phyloP scores from a whole-genome alignment of 148 eudicot species.

The Beta vulgaris region DNA sequence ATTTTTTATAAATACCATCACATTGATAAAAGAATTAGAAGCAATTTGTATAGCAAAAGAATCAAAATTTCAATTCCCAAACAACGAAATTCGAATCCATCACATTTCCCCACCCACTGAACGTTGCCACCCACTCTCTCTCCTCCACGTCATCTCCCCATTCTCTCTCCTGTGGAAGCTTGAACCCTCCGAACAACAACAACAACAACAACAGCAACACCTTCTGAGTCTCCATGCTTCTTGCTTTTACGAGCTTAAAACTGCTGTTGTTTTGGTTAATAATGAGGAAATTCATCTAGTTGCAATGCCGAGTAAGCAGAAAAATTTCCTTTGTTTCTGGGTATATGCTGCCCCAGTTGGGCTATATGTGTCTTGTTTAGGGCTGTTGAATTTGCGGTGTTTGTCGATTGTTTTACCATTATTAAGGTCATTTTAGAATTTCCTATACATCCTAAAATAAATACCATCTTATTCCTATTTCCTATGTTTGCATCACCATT shows the following conservation, averaged over 20 bases:
- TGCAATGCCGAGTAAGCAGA: slow-evolving; percentile 91
- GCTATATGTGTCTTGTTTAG: slow-evolving; percentile 56
- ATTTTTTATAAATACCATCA: too few species aligned
- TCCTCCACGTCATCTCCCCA: slow-evolving; percentile 63
- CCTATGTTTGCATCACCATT: too few species aligned
- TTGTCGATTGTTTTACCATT: slow-evolving; percentile 67
- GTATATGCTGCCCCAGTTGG: slow-evolving; percentile 59
- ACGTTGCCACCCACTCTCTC: slow-evolving; percentile 67
- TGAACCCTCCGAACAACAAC: slow-evolving; percentile 40
- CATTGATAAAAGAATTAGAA: slow-evolving; percentile 17
- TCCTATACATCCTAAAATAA: too few species aligned
- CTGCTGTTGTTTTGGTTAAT: slow-evolving; percentile 72
- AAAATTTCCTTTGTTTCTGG: slow-evolving; percentile 96
- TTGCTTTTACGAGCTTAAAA: slow-evolving; percentile 71
- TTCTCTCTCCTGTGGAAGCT: slow-evolving; percentile 73
- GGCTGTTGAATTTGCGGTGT: slow-evolving; percentile 84
- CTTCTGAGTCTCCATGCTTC: slow-evolving; percentile 60
- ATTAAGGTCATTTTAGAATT: too few species aligned
- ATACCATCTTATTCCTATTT: too few species aligned
- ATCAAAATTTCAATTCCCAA: slow-evolving; percentile 56
- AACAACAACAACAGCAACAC: too few species aligned
- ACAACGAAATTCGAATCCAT: slow-evolving; percentile 72
- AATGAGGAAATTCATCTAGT: slow-evolving; percentile 84
- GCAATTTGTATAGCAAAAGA: slow-evolving; percentile 22
- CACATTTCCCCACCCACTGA: slow-evolving; percentile 54